A percentile compares a stretch with the other conserved stretches of the same genome.
These are phyloP conservation scores for Leishmania aethiopica DNA, from an alignment of 208 protist genomes.

Conservation along the genomic window DNA sequence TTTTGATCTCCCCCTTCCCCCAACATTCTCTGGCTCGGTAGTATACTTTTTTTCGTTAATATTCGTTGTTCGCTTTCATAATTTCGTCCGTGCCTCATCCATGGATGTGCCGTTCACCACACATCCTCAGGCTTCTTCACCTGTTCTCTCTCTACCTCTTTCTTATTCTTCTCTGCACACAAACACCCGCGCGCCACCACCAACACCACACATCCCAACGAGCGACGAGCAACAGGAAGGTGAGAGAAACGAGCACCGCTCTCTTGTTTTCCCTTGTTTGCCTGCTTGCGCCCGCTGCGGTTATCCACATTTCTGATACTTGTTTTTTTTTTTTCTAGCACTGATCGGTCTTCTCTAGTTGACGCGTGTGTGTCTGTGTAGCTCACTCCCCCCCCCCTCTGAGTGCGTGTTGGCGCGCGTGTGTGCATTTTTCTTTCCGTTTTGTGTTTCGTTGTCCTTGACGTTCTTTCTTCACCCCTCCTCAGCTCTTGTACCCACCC, in stretches of 20 bases:
- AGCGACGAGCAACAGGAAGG: too few species aligned
- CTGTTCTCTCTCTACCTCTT: not conserved
- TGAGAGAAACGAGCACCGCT: not conserved
- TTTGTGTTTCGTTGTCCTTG: not conserved
- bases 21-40: not conserved
- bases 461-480: not conserved
- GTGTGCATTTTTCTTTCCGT: not conserved
- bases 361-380: not conserved
- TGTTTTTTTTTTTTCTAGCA: too few species aligned
- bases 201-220: not conserved
- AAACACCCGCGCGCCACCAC: too few species aligned
- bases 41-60: conserved; percentile 10
- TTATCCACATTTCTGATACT: not conserved
- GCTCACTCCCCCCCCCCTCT: too few species aligned
- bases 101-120: not conserved
- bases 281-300: not conserved
- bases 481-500: conserved; percentile 1
- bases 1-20: not conserved
- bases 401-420: not conserved
- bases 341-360: not conserved
- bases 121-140: not conserved
- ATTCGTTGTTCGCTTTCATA: not conserved
- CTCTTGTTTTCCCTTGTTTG: not conserved
- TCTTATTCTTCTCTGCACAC: not conserved
- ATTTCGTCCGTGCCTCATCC: not conserved